phyloP scores from a whole-genome alignment of 768 basidiomycete genomes.

The Chalciporus sphaerocephalus region DNA sequence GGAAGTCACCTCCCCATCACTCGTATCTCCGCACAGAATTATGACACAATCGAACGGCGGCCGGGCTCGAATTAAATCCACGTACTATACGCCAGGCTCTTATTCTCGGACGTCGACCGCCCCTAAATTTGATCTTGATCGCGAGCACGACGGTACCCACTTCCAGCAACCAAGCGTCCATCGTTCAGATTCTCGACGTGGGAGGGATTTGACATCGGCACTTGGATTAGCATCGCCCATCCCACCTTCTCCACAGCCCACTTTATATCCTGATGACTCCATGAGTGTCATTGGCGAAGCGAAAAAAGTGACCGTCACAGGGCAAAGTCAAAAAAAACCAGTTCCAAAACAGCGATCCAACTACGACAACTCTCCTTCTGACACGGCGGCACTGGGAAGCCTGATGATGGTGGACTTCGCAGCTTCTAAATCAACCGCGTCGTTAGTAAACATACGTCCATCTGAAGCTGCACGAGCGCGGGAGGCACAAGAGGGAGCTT shows the following conservation, averaged over 20 bases:
- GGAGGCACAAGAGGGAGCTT: slow-evolving; percentile 20
- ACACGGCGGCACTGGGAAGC: slow-evolving; percentile 50
- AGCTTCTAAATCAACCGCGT: slow-evolving; percentile 34
- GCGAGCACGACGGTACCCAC: slow-evolving; percentile 31
- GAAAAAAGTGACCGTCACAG: slow-evolving; percentile 22
- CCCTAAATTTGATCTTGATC: slow-evolving; percentile 35
- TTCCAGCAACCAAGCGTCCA: slow-evolving; percentile 26
- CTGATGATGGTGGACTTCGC: slow-evolving; percentile 62
- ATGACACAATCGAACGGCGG: slow-evolving; percentile 40
- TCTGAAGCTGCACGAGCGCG: slow-evolving; percentile 25
- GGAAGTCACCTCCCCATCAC: slow-evolving; percentile 44
- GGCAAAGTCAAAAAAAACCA: slow-evolving; percentile 33
- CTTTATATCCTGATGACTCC: slow-evolving; percentile 70
- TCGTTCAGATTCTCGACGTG: slow-evolving; percentile 42
- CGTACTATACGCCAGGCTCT: slow-evolving; percentile 54
- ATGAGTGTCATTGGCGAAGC: slow-evolving; percentile 52
- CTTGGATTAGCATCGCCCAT: slow-evolving; percentile 34
- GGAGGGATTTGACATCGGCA: slow-evolving; percentile 38
- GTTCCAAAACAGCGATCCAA: slow-evolving; percentile 21
- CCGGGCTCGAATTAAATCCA: slow-evolving; percentile 64
- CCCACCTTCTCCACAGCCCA: slow-evolving; percentile 55
- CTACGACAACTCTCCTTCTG: slow-evolving; percentile 27
- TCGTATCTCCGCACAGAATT: slow-evolving; percentile 20
- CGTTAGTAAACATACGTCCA: slow-evolving; percentile 29
- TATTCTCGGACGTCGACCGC: slow-evolving; percentile 53